Evolutionary conservation across 176 grass and related monocot species (phyloP).

Genomic region (Oryza punctata): DNA sequence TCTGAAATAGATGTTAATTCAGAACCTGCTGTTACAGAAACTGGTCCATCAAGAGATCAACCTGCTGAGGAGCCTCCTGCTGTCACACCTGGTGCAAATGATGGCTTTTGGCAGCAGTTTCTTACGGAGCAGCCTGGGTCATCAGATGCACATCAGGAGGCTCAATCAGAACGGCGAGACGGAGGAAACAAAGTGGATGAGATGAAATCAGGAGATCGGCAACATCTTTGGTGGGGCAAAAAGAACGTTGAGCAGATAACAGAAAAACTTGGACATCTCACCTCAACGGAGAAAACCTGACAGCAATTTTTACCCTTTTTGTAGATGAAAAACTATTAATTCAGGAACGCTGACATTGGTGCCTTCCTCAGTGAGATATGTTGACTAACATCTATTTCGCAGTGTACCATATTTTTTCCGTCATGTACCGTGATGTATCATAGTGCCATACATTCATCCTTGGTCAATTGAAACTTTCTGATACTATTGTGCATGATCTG

Average conservation of each 20-base stretch:
- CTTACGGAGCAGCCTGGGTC: constrained; percentile 76
- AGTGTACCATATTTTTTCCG: constrained; percentile 35
- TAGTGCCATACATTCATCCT: constrained; percentile 7
- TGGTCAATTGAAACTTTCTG: constrained; percentile 14
- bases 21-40: constrained; percentile 68
- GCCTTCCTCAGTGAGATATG: constrained; percentile 6
- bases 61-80: constrained; percentile 13
- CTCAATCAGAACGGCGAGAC: constrained; percentile 70
- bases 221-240: constrained; percentile 57
- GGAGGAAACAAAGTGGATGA: constrained; percentile 44
- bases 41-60: constrained; percentile 56
- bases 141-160: constrained; percentile 60
- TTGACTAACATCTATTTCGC: constrained; percentile 44
- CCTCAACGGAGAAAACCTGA: constrained; percentile 73
- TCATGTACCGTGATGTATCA: constrained; percentile 14
- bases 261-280: constrained; percentile 67
- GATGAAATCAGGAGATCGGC: constrained; percentile 32
- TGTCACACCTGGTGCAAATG: constrained; percentile 58
- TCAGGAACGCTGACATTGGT: constrained; percentile 27
- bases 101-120: constrained; percentile 95
- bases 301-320: constrained; percentile 19
- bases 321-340: constrained; percentile 40
- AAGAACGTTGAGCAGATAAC: constrained; percentile 61
- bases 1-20: constrained; percentile 92
- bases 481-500: neutral